Conservation (phyloP, 2,329 filamentous ascomycete genomes). For the Ophiocordyceps sinensis region DNA sequence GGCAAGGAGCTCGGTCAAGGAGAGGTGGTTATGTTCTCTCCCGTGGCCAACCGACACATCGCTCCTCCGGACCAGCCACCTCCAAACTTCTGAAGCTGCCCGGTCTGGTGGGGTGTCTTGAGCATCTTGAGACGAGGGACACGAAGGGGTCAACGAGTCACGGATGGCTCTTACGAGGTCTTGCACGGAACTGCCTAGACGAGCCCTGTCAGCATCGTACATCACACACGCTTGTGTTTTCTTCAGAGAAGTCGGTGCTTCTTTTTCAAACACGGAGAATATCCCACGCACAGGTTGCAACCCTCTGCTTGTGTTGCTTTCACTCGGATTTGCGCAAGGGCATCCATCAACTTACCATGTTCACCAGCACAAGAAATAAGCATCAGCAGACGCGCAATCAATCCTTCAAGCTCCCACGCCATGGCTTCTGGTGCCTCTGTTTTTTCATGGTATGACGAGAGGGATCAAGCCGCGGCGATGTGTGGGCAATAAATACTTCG, state of each 20-base stretch:
- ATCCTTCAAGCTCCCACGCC: conserved; percentile 23
- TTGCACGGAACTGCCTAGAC: conserved; percentile 16
- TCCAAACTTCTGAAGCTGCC: conserved; percentile 19
- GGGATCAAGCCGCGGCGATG: background rate
- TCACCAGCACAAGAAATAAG: conserved; percentile 23
- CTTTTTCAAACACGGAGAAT: no score
- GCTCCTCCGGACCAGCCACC: conserved; percentile 18
- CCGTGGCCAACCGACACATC: conserved; percentile 21
- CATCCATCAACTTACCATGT: conserved; percentile 15
- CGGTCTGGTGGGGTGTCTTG: conserved; percentile 9
- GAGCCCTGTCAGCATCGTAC: conserved; percentile 2
- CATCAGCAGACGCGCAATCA: conserved; percentile 21
- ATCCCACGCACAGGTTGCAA: no score
- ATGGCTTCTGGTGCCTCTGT: conserved; percentile 10
- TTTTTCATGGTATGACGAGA: conserved; percentile 11
- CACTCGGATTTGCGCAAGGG: no score
- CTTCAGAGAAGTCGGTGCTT: no score
- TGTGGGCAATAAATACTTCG: no score
- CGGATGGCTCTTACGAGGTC: conserved; percentile 18
- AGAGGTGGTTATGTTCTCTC: conserved; percentile 22
- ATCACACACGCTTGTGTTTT: background rate
- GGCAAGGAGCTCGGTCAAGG: conserved; percentile 17
- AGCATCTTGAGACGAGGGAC: conserved; percentile 4
- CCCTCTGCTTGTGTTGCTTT: no score
- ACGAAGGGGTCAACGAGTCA: conserved; percentile 8